These are phyloP conservation scores for Puya raimondii DNA, from an alignment of 176 grass and related monocot genomes.

Conservation along the genomic window DNA sequence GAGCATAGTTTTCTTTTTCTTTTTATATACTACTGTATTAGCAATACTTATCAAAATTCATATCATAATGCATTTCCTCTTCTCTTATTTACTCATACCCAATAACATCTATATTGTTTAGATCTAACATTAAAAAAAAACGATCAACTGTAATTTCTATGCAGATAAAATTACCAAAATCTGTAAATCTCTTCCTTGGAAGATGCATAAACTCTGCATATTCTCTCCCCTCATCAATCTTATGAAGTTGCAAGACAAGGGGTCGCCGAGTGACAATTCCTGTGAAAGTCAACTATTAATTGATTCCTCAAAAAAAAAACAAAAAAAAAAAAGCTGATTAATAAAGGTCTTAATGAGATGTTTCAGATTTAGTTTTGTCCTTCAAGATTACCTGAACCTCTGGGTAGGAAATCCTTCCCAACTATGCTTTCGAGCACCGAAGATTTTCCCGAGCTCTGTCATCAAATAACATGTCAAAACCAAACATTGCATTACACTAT, in stretches of 20 bases:
- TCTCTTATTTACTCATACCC: too few species aligned
- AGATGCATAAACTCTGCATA: constrained; percentile 21
- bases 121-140: too few species aligned
- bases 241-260: constrained; percentile 18
- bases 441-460: constrained; percentile 22
- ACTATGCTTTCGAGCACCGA: constrained; percentile 22
- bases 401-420: constrained; percentile 17
- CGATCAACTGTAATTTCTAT: too few species aligned
- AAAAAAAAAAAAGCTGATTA: neutral
- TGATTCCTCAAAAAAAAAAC: neutral
- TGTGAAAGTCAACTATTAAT: neutral
- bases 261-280: constrained; percentile 20
- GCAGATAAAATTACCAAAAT: constrained; percentile 8
- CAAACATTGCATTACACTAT: neutral
- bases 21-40: too few species aligned
- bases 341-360: neutral
- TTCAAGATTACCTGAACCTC: constrained; percentile 16
- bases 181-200: constrained; percentile 5
- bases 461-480: neutral
- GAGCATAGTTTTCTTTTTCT: too few species aligned
- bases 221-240: constrained; percentile 10
- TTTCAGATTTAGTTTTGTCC: too few species aligned
- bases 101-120: too few species aligned
- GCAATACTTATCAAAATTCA: too few species aligned
- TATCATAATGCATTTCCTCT: too few species aligned